These are phyloP conservation scores for Gossypium herbaceum DNA, from an alignment of 345 rosid species.

Conservation along the genomic window DNA sequence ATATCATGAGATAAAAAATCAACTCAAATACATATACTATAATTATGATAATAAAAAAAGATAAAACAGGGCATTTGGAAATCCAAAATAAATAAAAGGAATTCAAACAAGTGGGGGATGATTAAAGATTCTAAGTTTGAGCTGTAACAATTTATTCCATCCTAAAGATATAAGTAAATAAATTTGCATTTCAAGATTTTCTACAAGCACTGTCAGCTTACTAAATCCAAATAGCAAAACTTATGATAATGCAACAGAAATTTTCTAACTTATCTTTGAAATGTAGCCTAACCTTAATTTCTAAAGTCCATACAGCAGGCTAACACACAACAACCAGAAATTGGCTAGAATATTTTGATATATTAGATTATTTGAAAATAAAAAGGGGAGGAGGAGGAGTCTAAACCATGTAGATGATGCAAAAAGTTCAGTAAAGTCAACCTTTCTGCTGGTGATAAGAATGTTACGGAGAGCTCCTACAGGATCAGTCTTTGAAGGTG, in stretches of 20 bases:
- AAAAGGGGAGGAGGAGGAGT: background rate
- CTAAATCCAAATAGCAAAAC: background rate
- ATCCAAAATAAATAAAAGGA: background rate
- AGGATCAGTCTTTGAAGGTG: conserved; percentile 48
- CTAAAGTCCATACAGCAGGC: background rate
- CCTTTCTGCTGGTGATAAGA: conserved; percentile 64
- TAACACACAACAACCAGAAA: background rate
- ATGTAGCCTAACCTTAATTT: conserved; percentile 2
- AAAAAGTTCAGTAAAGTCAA: conserved; percentile 28
- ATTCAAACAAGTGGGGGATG: background rate
- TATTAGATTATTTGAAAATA: background rate
- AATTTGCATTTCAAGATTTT: background rate
- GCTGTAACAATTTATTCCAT: background rate
- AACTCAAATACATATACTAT: conserved; percentile 4
- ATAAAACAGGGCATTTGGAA: background rate
- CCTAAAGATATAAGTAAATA: background rate
- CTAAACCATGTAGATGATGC: background rate
- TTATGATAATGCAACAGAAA: background rate
- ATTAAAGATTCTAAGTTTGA: background rate
- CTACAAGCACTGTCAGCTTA: background rate
- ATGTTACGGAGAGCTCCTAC: conserved; percentile 57
- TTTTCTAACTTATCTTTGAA: background rate
- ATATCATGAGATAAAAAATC: background rate
- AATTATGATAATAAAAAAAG: background rate
- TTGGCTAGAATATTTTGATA: background rate